Evolutionary conservation across 1,139 yeast genomes (phyloP).

Genomic region (Hyphopichia fennica): DNA sequence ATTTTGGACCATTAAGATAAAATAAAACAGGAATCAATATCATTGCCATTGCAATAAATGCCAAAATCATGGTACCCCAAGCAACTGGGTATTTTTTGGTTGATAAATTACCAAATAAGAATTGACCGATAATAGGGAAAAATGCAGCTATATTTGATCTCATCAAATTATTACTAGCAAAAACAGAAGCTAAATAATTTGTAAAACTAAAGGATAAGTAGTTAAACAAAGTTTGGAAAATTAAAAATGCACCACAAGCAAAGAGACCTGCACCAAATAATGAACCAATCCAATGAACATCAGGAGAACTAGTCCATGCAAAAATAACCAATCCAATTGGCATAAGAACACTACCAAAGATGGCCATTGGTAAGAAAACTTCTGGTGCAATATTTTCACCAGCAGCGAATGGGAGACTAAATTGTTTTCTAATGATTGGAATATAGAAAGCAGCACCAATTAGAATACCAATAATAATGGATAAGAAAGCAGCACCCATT

Average conservation of each 20-base stretch:
- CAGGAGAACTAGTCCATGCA: constrained; percentile 48
- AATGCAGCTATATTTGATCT: constrained; percentile 30
- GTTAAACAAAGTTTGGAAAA: constrained; percentile 42
- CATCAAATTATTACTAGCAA: constrained; percentile 30
- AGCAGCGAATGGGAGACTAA: constrained; percentile 22
- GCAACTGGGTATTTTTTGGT: constrained; percentile 46
- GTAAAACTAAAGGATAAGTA: constrained; percentile 38
- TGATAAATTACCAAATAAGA: constrained; percentile 45
- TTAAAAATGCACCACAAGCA: constrained; percentile 36
- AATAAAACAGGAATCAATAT: constrained; percentile 64
- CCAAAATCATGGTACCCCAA: constrained; percentile 65
- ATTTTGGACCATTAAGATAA: constrained; percentile 27
- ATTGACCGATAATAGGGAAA: constrained; percentile 34
- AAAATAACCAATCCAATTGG: constrained; percentile 49
- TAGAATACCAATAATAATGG: constrained; percentile 45
- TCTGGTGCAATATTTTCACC: constrained; percentile 35
- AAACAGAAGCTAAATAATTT: constrained; percentile 29
- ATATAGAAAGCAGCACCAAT: constrained; percentile 25
- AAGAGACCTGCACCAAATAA: constrained; percentile 42
- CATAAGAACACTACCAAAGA: constrained; percentile 40
- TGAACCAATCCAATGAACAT: constrained; percentile 45
- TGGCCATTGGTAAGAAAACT: constrained; percentile 42
- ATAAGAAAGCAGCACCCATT: constrained; percentile 46
- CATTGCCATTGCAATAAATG: constrained; percentile 54
- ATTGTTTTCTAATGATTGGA: constrained; percentile 18